Base-by-base conservation (phyloP, 1,284 basidiomycete genomes). In the Fomitopsis betulina region DNA sequence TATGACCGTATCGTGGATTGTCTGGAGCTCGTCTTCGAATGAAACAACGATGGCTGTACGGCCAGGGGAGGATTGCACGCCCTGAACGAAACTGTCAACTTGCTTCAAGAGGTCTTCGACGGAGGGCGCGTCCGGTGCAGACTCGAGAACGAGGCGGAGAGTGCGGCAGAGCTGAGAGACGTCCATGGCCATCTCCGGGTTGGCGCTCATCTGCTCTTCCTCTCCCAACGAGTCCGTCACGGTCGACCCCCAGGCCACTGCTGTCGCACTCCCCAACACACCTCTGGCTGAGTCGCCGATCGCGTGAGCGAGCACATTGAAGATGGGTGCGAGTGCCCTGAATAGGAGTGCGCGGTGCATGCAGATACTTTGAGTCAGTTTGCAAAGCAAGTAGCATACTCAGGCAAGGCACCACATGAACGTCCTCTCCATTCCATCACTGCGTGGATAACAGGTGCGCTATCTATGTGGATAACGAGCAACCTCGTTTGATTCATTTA, bases 21-120 rank as follows among this genome's bases (percentile, higher is more conserved):
- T 71, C 60, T 87, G 85, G 12, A 91, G 77, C 58, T 89, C 83
- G 62, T 87, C 82, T 65, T 91, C 86, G 37, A 87, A 73, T 45
- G 81, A 76, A 58, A 68, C 68, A 15, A 85, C 70, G n/a, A 78
- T 69, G 33, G 67, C 63, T 47, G 78, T 75, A 0, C 75, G 68
- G 42, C 83, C 77, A 23, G 77, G 70, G 21, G 81, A 78, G 30
- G 78, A 73, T 30, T 73, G 70, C 66, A 74, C 79, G 60, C 80
- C 76, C 19, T 72, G 62, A 3, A 85, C 80, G 64, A 86, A 83
- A 7, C 78, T 76, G 63, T 88, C 84, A 27, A 85, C 74, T 25
- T 74, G 63, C 5, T 65, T 65, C 19, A 86, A 74, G 19, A 85
- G 69, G 42, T 83, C 80, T 35, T 76, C 66, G 19, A 82, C 63